Base-by-base conservation (phyloP, 2,329 filamentous ascomycete species). In the Metarhizium anisopliae region DNA sequence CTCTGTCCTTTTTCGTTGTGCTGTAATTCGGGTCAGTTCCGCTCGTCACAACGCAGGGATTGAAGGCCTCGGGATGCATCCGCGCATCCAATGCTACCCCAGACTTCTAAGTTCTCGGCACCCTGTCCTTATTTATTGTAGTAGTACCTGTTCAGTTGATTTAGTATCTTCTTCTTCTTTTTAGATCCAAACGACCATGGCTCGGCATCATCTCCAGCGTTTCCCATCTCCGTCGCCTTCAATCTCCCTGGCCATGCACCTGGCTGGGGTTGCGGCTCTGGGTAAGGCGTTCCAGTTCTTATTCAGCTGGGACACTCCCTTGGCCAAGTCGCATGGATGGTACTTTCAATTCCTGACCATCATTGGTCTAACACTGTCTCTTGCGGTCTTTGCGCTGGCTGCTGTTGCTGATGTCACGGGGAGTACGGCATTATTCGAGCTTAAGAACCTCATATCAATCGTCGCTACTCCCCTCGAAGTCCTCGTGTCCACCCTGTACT, bases 311-410 rank as follows among this genome's bases (percentile, higher is more conserved):
- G 77, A 81, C 2, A 78, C 74, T 11, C 69, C 74, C 53, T 77
- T 84, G 49, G 78, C 79, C 52, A 71, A 75, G 0, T 77, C 82
- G 1, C 88, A 85, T 62, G 87, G 87, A 56, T 79, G 85, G 71
- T 80, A 87, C 64, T 80, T 84, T 59, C 84, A 89, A 67, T 89
- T 87, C 64, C 77, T 91, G 36, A 91, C 87, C 60, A 90, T 90
- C 65, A 79, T 90, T 56, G 87, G 86, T 30, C 78, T 90, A 47
- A 73, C 77, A 1, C 72, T 87, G 29, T 78, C 85, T 1, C 76
- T 81, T 11, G 61, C 77, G 50, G 86, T 83, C 52, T 90, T 90
- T 67, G 61, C 69, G 52, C 69, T 80, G 30, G 88, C 81, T 4
- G 71, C 87, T 4, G 66, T 85, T 40, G 84, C 86, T 54, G 87